phyloP scores from a whole-genome alignment of 2,329 filamentous ascomycete genomes.

The Anthostomella pinea region DNA sequence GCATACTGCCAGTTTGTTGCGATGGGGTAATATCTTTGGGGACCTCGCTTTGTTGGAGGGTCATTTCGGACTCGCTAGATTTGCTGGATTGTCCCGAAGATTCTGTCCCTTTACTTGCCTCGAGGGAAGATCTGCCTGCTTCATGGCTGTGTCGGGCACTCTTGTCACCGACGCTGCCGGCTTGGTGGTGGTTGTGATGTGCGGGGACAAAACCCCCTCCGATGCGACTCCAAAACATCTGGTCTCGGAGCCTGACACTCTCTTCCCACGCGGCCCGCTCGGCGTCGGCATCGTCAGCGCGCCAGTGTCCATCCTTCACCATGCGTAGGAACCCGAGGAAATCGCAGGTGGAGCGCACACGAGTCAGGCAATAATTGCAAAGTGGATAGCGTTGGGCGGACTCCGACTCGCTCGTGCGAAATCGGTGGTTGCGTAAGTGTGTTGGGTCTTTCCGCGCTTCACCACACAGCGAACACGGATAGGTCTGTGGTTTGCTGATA shows the following conservation, averaged over 20 bases:
- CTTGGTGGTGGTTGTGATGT: constrained; percentile 26
- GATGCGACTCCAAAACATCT: constrained; percentile 96
- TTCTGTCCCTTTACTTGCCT: constrained; percentile 9
- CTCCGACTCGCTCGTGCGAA: constrained; percentile 83
- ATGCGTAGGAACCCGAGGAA: constrained; percentile 89
- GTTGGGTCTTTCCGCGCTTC: constrained; percentile 70
- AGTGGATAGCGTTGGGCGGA: constrained; percentile 86
- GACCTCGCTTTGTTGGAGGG: constrained; percentile 6
- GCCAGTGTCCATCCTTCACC: constrained; percentile 89
- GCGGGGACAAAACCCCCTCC: constrained; percentile 85
- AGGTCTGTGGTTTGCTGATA: constrained; percentile 52
- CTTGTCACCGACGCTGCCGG: constrained; percentile 28
- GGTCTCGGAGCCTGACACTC: constrained; percentile 80
- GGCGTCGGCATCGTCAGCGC: constrained; percentile 76
- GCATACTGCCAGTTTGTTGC: no score
- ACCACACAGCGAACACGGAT: constrained; percentile 84
- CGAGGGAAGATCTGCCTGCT: constrained; percentile 8
- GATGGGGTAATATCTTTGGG: constrained; percentile 5
- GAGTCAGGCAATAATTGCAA: constrained; percentile 81
- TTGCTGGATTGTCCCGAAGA: constrained; percentile 8
- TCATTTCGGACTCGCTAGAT: constrained; percentile 5
- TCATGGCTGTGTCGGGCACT: constrained; percentile 37
- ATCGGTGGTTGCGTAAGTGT: constrained; percentile 79
- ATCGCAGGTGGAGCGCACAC: constrained; percentile 85
- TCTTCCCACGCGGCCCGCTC: constrained; percentile 94